phyloP scores from a whole-genome alignment of 2,329 filamentous ascomycete genomes.

The Phialophora chinensis region DNA sequence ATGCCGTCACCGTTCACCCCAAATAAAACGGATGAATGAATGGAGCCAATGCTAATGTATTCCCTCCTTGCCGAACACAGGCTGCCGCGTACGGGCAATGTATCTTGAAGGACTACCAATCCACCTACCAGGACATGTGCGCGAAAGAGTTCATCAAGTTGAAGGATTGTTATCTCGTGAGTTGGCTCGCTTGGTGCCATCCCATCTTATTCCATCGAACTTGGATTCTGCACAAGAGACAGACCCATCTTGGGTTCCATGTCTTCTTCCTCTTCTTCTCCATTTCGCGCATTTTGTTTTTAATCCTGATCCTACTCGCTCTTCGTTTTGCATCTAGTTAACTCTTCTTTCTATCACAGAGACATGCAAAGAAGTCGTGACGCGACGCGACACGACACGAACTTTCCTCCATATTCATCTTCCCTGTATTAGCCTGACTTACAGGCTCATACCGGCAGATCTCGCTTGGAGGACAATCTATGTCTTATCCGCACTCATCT shows the following conservation, averaged over 20 bases:
- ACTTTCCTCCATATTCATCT: neutral
- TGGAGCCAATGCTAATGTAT: neutral
- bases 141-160: slow-evolving; percentile 80
- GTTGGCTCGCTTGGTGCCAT: slow-evolving; percentile 38
- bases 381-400: slow-evolving; percentile 1
- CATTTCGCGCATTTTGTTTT: neutral
- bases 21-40: no score
- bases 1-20: no score
- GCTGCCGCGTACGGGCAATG: slow-evolving; percentile 88
- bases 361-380: slow-evolving; percentile 58
- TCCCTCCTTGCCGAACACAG: slow-evolving; percentile 54
- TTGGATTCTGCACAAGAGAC: no score
- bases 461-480: neutral
- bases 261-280: no score
- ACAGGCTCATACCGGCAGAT: slow-evolving; percentile 3
- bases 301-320: neutral
- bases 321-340: slow-evolving; percentile 18
- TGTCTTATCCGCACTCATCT: neutral
- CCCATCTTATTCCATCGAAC: no score
- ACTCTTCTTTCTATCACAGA: slow-evolving; percentile 46
- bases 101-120: slow-evolving; percentile 86
- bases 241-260: neutral
- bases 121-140: slow-evolving; percentile 90
- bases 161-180: slow-evolving; percentile 86
- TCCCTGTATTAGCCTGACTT: slow-evolving; percentile 14